Evolutionary conservation across 108 stramenopile species (phyloP).

Genomic region (Fragilaria crotonensis): DNA sequence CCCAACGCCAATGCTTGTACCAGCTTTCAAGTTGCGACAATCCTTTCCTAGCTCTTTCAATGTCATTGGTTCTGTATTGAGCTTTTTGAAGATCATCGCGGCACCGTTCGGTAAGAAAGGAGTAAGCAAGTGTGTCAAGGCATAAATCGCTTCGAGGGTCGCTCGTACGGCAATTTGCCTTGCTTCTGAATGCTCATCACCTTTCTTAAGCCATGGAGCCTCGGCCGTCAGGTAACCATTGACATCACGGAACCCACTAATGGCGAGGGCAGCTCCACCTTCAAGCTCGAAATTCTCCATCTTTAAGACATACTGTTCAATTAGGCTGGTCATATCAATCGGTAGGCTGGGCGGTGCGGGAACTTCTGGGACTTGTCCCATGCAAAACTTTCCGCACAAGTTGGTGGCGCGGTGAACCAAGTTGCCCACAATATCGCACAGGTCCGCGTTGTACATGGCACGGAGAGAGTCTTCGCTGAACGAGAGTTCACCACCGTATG

Average conservation of each 20-base stretch:
- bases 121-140: constrained; percentile 82
- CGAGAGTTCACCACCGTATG: constrained; percentile 89
- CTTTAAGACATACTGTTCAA: constrained; percentile 48
- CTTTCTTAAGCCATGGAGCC: constrained; percentile 96
- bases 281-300: constrained; percentile 78
- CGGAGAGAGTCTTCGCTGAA: constrained; percentile 80
- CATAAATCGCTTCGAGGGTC: constrained; percentile 90
- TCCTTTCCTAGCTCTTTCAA: constrained; percentile 42
- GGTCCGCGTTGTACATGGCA: constrained; percentile 93
- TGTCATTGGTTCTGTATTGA: constrained; percentile 63
- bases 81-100: constrained; percentile 79
- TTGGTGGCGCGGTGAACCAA: constrained; percentile 92
- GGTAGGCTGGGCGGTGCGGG: constrained; percentile 23
- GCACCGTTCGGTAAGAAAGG: constrained; percentile 89
- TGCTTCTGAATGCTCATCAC: constrained; percentile 68
- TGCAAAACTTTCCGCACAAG: constrained; percentile 83
- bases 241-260: constrained; percentile 77
- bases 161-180: constrained; percentile 82
- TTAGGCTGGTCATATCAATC: constrained; percentile 56
- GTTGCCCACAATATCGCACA: constrained; percentile 95
- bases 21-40: constrained; percentile 48
- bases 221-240: constrained; percentile 91
- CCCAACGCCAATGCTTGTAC: constrained; percentile 65
- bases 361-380: constrained; percentile 73
- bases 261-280: constrained; percentile 64